Evolutionary conservation across 202 grass and related monocot species (phyloP), one percentile per base, ranked within the genome.

Genomic region (Carex arenaria): DNA sequence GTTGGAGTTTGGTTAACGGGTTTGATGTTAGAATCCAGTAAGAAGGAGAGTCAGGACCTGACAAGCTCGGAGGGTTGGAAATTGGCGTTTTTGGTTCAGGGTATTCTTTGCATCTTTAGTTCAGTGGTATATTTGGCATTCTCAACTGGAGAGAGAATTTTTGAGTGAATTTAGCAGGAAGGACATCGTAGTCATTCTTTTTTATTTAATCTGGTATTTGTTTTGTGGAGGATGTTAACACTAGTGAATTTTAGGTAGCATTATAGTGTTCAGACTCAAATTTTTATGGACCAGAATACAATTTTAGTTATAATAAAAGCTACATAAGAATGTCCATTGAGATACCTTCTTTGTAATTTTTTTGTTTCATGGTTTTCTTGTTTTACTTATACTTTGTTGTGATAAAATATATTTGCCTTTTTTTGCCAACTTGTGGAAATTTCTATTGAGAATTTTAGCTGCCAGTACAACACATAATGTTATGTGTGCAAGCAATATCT

Each of bases 21-120:
- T 89, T 90, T 53, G 23, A 95, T 98, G 85, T 78, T 98, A 68
- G 96, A 95, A 87, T 85, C 67, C 3, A 89, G 92, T 79, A 93
- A 93, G 86, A 78, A 83, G 54, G 92, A 88, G 42, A 86, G 91
- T 88, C 82, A 92, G 86, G 95, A 98, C 88, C 78, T 95, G 54
- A 87, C 89, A 53, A 86, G 76, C 59, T 85, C 80, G 5, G 96
- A 95, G 82, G 91, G 89, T 43, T 98, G 95, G 95, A 93, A 85
- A 79, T 88, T 45, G 52, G 91, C 90, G 13, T 95, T 98, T 78
- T 92, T 86, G 80, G 86, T 98, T 90, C 95, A 92, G 67, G 92
- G 76, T 72, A 93, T 90, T 84, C 92, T 98, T 63, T 98, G 95
- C 72, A 91, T 98, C 80, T 89, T 93, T 73, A 98, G 95, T 88